Conservation (phyloP, 2,329 filamentous ascomycete species). For the Colletotrichum noveboracense region DNA sequence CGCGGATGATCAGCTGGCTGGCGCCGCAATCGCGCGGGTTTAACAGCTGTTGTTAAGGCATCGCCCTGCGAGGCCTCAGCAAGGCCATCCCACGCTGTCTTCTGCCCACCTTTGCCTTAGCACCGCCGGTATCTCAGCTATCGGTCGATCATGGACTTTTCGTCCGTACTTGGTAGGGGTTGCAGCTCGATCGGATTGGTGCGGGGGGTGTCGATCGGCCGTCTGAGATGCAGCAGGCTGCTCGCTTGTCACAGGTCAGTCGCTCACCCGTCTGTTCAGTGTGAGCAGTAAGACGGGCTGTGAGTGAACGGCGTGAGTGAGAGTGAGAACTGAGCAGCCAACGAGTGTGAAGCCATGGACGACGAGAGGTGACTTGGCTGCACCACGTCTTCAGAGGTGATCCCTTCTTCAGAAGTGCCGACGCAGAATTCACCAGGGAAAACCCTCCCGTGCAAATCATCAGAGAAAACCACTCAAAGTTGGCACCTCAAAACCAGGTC, state of each 20-base stretch:
- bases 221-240: conserved; percentile 15
- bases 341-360: neutral
- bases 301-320: neutral
- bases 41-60: conserved; percentile 8
- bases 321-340: conserved; percentile 14
- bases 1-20: conserved; percentile 23
- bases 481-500: neutral
- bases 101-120: neutral
- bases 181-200: conserved; percentile 15
- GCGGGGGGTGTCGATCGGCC: conserved; percentile 5
- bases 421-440: neutral
- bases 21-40: conserved; percentile 13
- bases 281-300: neutral
- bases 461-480: conserved; percentile 6
- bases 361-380: neutral
- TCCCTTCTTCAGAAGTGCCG: neutral
- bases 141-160: neutral
- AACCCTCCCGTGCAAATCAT: conserved; percentile 7
- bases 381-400: neutral
- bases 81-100: neutral
- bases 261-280: neutral
- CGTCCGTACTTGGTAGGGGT: neutral
- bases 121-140: neutral
- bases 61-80: conserved; percentile 6
- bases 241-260: neutral